Evolutionary conservation across 2,329 filamentous ascomycete species (phyloP), one percentile per base, ranked within the genome.

Genomic region (Penicillium decumbens): DNA sequence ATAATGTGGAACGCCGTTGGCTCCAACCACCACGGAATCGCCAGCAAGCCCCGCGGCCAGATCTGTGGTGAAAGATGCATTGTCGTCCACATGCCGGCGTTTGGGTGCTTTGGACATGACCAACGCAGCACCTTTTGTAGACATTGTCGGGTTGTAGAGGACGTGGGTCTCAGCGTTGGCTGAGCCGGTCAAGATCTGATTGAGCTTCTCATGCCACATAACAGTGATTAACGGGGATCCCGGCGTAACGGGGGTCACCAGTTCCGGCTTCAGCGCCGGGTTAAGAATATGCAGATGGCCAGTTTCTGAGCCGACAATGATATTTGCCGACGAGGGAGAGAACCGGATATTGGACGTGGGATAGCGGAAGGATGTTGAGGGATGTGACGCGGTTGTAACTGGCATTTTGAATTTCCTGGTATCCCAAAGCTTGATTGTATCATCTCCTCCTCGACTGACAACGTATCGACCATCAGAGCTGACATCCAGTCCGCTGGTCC

Each of bases 391-490:
- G 1, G 84, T 88, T 41, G 89, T 88, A 12, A 98, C 80, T 3
- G 93, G 89, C 49, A 86, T 79, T 67, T 93, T 97, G 77, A 98
- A 95, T 65, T 96, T 97, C 50, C 93, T 83, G 3, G 86, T 95
- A 67, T 98, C 93, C 93, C 93, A 98, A 1, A 96, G 78, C 73
- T 97, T 97, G 70, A 98, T 92, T 1, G 87, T 80, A 65, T 95
- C 83, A 70, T 98, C 93, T 43, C 91, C 92, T 47, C 93, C 93
- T 59, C 90, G 80, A 1, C 90, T 95, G 6, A 96, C 86, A 3
- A 97, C 83, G 74, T 96, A 85, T 50, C 92, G 82, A 8, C 93
- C 93, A 67, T 97, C 93, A 0, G 84, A 77, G 58, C 92, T 97
- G 61, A 98, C 87, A 63, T 95, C 91, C 38, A 98, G 73, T 3